Base-by-base conservation (phyloP, 2,329 filamentous ascomycete species). In the Myrmaecium sp. region DNA sequence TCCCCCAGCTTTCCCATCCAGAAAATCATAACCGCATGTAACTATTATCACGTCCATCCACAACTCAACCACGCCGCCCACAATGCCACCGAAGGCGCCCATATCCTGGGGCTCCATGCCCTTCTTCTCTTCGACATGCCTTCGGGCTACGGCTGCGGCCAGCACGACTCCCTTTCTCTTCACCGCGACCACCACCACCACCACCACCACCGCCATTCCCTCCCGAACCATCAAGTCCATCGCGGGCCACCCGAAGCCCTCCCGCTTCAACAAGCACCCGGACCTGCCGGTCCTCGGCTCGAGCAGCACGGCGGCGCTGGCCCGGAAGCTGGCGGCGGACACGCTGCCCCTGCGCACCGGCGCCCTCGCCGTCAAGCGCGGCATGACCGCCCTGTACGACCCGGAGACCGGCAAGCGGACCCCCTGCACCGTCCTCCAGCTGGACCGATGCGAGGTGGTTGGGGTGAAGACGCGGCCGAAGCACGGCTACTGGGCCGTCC, bases 401-500 rank as follows among this genome's bases (percentile, higher is more conserved):
- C 55, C 66, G 0, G 69, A 73, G 41, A 78, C 79, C 14, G 78
- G 80, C 40, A 67, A 66, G 36, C 74, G 86, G 36, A 77, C 74
- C 31, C 66, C 84, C 12, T 93, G 83, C 61, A 98, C 89, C 9
- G 77, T 98, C 28, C 66, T 98, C 30, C 84, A 95, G 58, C 65
- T 98, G 42, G 89, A 98, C 53, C 67, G 81, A 42, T 83, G 91
- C 33, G 78, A 95, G 56, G 83, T 94, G 6, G 62, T 94, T 20
- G 74, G 76, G 32, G 75, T 80, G 57, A 94, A 93, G 65, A 89
- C 81, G 35, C 60, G 72, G 17, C 61, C 73, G 35, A 61, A 65
- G 45, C 74, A 95, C 51, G 89, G 89, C 12, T 98, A 98, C 59
- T 94, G 70, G 64, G 89, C 86, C 10, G 83, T 95, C 9, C 84